These are phyloP conservation scores for Salvia sclarea DNA, from an alignment of 305 asterid species.

Conservation along the genomic window DNA sequence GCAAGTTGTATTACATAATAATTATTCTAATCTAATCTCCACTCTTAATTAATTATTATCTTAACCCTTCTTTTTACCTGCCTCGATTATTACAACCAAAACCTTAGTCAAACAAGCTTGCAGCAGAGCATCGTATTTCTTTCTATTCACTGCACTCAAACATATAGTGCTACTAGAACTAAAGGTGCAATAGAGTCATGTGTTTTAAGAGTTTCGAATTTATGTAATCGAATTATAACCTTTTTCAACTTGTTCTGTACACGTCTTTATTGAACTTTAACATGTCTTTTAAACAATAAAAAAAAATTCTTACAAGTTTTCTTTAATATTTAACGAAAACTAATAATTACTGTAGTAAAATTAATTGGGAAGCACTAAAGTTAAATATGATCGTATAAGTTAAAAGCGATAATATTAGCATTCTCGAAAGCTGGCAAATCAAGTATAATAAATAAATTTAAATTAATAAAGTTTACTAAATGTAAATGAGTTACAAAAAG, in stretches of 20 bases:
- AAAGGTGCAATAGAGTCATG: background rate
- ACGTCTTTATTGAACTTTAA: too few species aligned
- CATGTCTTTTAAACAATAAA: too few species aligned
- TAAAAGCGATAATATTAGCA: too few species aligned
- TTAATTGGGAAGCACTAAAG: background rate
- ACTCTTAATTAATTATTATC: background rate
- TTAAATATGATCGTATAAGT: background rate
- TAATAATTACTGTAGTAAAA: too few species aligned
- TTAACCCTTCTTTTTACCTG: slow-evolving; percentile 40
- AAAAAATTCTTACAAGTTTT: too few species aligned
- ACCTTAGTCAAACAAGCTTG: slow-evolving; percentile 32
- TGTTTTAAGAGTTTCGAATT: too few species aligned
- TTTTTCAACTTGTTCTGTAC: too few species aligned
- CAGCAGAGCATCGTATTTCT: slow-evolving; percentile 12
- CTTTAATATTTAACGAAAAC: too few species aligned
- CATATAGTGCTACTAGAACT: background rate
- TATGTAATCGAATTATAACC: background rate
- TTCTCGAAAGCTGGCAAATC: background rate
- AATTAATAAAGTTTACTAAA: background rate
- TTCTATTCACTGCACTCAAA: slow-evolving; percentile 9
- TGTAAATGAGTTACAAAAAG: background rate
- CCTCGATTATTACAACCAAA: slow-evolving; percentile 36
- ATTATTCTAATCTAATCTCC: slow-evolving; percentile 35
- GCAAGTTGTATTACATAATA: slow-evolving; percentile 18
- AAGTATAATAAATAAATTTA: too few species aligned